A percentile compares a stretch with the other conserved stretches of the same genome.
Conservation (phyloP, 2,329 filamentous ascomycete genomes). For the Botryotinia globosa region DNA sequence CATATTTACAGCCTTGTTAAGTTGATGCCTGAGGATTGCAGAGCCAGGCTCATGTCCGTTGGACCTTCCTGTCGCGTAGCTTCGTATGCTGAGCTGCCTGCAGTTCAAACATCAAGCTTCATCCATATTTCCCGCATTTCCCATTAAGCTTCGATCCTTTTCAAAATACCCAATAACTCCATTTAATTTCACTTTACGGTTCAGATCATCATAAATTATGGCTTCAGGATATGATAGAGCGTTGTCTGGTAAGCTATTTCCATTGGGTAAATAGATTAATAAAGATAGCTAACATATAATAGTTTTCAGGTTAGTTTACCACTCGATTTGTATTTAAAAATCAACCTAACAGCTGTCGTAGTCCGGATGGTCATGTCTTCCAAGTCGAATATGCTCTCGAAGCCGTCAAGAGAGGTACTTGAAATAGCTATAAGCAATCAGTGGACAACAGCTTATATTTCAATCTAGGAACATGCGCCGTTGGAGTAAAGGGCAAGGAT, state of each 20-base stretch:
- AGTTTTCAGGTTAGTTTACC: conserved; percentile 77
- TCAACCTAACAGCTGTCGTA: conserved; percentile 52
- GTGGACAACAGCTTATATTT: conserved; percentile 28
- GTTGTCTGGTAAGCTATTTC: conserved; percentile 76
- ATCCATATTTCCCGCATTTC: conserved; percentile 21
- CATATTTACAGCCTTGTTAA: conserved; percentile 13
- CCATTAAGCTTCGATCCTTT: conserved; percentile 22
- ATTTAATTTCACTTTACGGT: conserved; percentile 13
- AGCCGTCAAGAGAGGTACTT: conserved; percentile 91
- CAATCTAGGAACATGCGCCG: conserved; percentile 82
- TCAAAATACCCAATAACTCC: conserved; percentile 24
- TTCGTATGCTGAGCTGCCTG: conserved; percentile 36
- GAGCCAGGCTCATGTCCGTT: background rate
- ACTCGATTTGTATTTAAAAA: background rate
- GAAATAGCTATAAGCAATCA: background rate
- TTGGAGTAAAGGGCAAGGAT: conserved; percentile 92
- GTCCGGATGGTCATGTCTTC: conserved; percentile 98
- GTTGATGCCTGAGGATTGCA: conserved; percentile 16
- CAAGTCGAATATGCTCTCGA: conserved; percentile 99
- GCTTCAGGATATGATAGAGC: conserved; percentile 98
- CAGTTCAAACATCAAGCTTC: conserved; percentile 24
- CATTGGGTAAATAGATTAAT: conserved; percentile 35
- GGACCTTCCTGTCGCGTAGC: conserved; percentile 25
- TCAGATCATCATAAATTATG: conserved; percentile 51
- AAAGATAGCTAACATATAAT: conserved; percentile 40